phyloP scores from a whole-genome alignment of 140 eudicot genomes.

The Bidens hawaiensis region DNA sequence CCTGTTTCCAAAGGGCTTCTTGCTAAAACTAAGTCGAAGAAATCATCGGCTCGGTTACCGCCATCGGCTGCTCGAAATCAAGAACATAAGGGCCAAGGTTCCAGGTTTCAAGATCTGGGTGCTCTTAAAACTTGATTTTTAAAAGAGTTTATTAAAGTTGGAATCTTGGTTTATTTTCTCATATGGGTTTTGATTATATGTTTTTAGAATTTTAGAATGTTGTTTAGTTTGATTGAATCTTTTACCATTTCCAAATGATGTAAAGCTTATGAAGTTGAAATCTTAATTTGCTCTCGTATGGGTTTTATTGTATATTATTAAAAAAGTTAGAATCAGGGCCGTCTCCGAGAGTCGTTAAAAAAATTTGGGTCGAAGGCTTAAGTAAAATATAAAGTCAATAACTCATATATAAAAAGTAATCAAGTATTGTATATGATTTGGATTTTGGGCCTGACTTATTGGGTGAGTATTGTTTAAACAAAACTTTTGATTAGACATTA shows the following conservation, averaged over 20 bases:
- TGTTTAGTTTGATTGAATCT: no score
- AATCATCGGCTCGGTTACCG: constrained; percentile 22
- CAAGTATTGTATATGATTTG: no score
- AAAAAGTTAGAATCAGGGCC: no score
- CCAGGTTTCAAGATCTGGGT: constrained; percentile 4
- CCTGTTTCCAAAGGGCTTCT: constrained; percentile 71
- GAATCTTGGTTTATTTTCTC: neutral
- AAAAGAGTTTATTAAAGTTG: neutral
- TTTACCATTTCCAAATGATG: no score
- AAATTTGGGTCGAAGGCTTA: no score
- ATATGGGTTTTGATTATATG: neutral
- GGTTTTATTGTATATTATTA: neutral
- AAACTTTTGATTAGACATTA: no score
- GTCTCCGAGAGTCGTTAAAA: no score
- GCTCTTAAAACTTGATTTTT: neutral
- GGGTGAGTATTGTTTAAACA: no score
- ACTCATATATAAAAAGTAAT: no score
- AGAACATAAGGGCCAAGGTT: neutral
- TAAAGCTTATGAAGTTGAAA: constrained; percentile 6
- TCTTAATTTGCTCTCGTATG: neutral
- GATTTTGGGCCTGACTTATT: no score
- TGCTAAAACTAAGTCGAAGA: constrained; percentile 59
- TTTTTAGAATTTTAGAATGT: no score
- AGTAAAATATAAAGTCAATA: no score
- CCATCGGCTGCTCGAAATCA: constrained; percentile 38